A percentile compares a stretch with the other conserved stretches of the same genome.
Conservation (phyloP, 2,329 filamentous ascomycete species). For the Fusarium protoensiforme region DNA sequence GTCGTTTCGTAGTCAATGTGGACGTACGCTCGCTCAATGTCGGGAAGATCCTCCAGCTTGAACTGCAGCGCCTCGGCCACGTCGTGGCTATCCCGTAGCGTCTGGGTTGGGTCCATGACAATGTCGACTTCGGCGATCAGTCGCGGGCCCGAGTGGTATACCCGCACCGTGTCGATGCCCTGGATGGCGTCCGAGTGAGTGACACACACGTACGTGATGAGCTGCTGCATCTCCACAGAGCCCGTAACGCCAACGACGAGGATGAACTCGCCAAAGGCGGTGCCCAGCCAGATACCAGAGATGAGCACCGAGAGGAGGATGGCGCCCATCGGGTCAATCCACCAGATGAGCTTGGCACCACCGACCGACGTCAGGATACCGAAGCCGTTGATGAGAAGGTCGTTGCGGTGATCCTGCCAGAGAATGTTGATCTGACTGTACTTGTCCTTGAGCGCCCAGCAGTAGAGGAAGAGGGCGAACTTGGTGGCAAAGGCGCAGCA, state of each 20-base stretch:
- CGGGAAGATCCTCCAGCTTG: conserved; percentile 90
- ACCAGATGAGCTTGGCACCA: conserved; percentile 89
- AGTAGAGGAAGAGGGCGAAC: conserved; percentile 86
- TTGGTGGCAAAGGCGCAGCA: conserved; percentile 87
- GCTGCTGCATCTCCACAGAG: conserved; percentile 85
- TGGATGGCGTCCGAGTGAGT: conserved; percentile 86
- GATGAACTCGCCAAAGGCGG: conserved; percentile 89
- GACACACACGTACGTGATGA: conserved; percentile 92
- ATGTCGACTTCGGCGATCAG: conserved; percentile 96
- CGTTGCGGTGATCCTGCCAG: conserved; percentile 97
- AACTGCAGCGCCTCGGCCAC: conserved; percentile 93
- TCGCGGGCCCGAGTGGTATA: conserved; percentile 89
- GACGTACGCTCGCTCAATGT: conserved; percentile 94
- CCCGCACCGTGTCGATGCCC: conserved; percentile 94
- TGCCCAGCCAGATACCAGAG: conserved; percentile 82
- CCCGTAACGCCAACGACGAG: conserved; percentile 91
- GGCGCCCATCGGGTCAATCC: conserved; percentile 93
- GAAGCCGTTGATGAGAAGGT: conserved; percentile 95
- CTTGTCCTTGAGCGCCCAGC: conserved; percentile 88
- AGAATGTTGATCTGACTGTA: conserved; percentile 93
- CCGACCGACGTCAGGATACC: conserved; percentile 92
- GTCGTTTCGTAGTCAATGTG: conserved; percentile 98
- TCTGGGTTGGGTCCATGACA: conserved; percentile 84
- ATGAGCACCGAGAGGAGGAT: conserved; percentile 85
- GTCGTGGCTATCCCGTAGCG: conserved; percentile 85